Percentiles rank a stretch among this genome's conserved stretches.
phyloP scores from a whole-genome alignment of 306 rosid species.

The Cajanus cajan region DNA sequence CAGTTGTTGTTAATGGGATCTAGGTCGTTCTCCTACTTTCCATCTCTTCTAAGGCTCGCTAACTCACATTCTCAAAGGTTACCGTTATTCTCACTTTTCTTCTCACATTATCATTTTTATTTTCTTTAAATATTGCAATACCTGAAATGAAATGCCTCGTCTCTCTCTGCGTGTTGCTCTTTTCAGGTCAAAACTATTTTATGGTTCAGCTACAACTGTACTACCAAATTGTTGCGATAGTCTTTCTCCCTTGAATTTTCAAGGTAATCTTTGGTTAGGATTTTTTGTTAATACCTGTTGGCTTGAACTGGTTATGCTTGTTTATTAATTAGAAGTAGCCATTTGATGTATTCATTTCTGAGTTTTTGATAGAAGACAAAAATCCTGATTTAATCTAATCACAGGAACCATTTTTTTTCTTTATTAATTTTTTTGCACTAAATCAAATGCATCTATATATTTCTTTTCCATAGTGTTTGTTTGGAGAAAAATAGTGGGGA shows the following conservation, averaged over 20 bases:
- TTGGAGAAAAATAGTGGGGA: neutral
- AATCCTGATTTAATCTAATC: neutral
- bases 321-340: neutral
- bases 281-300: neutral
- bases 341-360: slow-evolving; percentile 23
- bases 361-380: slow-evolving; percentile 25
- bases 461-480: neutral
- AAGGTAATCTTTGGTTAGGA: slow-evolving; percentile 43
- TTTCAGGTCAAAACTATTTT: slow-evolving; percentile 42
- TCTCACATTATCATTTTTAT: no score
- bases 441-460: neutral
- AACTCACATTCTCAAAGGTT: slow-evolving; percentile 45
- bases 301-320: neutral
- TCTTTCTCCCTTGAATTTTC: slow-evolving; percentile 43
- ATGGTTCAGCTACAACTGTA: slow-evolving; percentile 18
- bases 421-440: neutral
- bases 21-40: slow-evolving; percentile 41
- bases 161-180: slow-evolving; percentile 11
- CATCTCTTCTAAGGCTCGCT: slow-evolving; percentile 31
- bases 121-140: no score
- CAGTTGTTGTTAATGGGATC: slow-evolving; percentile 38
- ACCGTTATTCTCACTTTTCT: slow-evolving; percentile 11
- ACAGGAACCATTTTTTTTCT: neutral
- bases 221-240: slow-evolving; percentile 16
- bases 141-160: slow-evolving; percentile 24